phyloP scores from a whole-genome alignment of 2,329 filamentous ascomycete species.

The Zelopaecilomyces penicillatus region DNA sequence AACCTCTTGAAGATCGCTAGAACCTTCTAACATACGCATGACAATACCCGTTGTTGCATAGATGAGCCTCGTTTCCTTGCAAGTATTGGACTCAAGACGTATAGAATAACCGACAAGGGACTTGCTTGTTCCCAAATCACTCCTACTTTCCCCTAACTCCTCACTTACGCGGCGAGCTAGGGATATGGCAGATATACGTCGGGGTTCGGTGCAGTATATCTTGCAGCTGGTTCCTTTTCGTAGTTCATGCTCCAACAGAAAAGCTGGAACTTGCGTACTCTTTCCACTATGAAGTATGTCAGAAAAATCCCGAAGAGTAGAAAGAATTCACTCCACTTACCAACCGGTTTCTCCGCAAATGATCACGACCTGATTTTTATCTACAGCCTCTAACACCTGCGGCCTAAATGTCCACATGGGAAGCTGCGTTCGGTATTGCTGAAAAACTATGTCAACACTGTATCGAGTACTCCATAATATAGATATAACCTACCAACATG shows the following conservation, averaged over 20 bases:
- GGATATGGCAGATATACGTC: slow-evolving; percentile 92
- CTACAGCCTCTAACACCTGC: slow-evolving; percentile 68
- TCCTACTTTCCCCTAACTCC: slow-evolving; percentile 78
- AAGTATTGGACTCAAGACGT: slow-evolving; percentile 79
- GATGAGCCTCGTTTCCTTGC: slow-evolving; percentile 71
- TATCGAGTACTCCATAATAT: not conserved
- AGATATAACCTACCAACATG: slow-evolving; percentile 56
- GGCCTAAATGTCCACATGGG: slow-evolving; percentile 84
- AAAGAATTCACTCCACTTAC: slow-evolving; percentile 25
- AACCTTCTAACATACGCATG: slow-evolving; percentile 93
- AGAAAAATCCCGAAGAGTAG: not conserved
- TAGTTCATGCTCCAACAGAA: slow-evolving; percentile 83
- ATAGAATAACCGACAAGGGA: slow-evolving; percentile 95
- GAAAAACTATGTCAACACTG: not conserved
- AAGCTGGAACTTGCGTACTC: slow-evolving; percentile 94
- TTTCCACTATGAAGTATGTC: slow-evolving; percentile 55
- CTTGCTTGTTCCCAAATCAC: slow-evolving; percentile 70
- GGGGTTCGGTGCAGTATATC: slow-evolving; percentile 90
- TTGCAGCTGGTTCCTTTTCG: slow-evolving; percentile 74
- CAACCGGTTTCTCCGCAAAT: slow-evolving; percentile 95
- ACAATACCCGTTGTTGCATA: slow-evolving; percentile 90
- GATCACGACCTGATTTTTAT: slow-evolving; percentile 77
- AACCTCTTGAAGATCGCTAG: slow-evolving; percentile 77
- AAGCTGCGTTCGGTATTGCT: slow-evolving; percentile 63
- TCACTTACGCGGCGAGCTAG: slow-evolving; percentile 88